Evolutionary conservation across 768 basidiomycete species (phyloP), one percentile per base, ranked within the genome.

Genomic region (Calocybe gangraenosa): DNA sequence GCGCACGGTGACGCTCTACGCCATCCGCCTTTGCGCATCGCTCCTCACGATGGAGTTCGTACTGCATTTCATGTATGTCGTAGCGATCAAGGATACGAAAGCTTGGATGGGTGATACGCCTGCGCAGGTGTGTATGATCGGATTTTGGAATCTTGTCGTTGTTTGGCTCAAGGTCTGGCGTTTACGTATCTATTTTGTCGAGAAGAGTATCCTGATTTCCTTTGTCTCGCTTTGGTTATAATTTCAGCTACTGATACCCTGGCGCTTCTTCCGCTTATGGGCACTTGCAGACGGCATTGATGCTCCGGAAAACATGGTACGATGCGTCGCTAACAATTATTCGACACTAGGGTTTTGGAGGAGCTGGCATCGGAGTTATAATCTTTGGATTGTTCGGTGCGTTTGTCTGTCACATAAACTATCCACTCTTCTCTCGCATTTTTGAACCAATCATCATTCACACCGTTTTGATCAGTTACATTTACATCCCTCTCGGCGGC

Each of bases 261-360:
- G 95, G 95, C 78, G 95, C 9, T 96, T 96, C 71, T 98, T 97
- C 71, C 87, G 94, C 2, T 67, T 96, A 15, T 97, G 94, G 92
- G 85, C 94, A 2, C 69, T 98, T 17, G 62, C 79, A 43, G 90
- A 92, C 56, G 90, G 89, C 0, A 76, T 97, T 25, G 91, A 96
- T 55, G 87, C 92, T 0, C 96, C 95, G 0, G 96, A 99, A 64
- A 99, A 99, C 64, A 96, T 97, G 96, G 77, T 99, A 10, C 79
- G 96, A n/a, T 98, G 96, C 58, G 87, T 97, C 83, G 88, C 82
- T 17, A 99, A 98, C 63, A 98, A 97, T 62, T 97, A 97, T 60
- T 96, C 94, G 0, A 78, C 83, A 0, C 62, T 84, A 8, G 92
- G 92, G 0, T 98, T 99, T 65, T 98, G 96, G 96, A 67, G 92